Evolutionary conservation across 805 yeast species (phyloP), one percentile per base, ranked within the genome.

Genomic region (Spencermartinsiella europaea): DNA sequence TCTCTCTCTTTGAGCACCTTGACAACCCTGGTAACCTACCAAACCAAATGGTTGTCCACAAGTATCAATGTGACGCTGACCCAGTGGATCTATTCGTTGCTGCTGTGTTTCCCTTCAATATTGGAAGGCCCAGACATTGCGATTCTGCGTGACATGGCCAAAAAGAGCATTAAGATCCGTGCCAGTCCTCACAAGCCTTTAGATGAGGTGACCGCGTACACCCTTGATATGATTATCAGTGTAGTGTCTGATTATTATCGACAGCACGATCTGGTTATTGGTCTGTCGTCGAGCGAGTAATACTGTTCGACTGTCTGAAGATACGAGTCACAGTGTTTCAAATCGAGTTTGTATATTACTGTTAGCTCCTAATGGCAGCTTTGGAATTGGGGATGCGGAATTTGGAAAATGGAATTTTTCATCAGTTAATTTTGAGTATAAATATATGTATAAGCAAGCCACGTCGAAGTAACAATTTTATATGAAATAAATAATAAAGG

Each of bases 11-110:
- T 70, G 36, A 55, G 52, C 3, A 60, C 62, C 36, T 56, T 60
- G 16, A 56, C 73, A 38, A 63, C 69, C 39, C 56, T 74, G 38
- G 45, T 70, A 5, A 69, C 68, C n/a, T 73, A 73, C 54, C 64
- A 62, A 40, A 63, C 68, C 7, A 66, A 67, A 46, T 76, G 79
- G 79, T 53, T 69, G 19, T 60, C 64, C 22, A 61, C 59, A 16
- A 62, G 56, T 21, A 53, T 67, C 38, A 58, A 66, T 34, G 49
- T 44, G 0, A 59, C 52, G 2, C 42, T 64, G 38, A 51, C 58
- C 1, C 22, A 42, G 12, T 76, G 81, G 81, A 55, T 72, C 1
- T 67, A 68, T 53, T 64, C 62, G 1, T 46, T 69, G 19, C 54
- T 76, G 12, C 61, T 65, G 14, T 61, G 73, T 1, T 49, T 73